Evolutionary conservation across 345 rosid species (phyloP).

Genomic region (Ceriops decandra): DNA sequence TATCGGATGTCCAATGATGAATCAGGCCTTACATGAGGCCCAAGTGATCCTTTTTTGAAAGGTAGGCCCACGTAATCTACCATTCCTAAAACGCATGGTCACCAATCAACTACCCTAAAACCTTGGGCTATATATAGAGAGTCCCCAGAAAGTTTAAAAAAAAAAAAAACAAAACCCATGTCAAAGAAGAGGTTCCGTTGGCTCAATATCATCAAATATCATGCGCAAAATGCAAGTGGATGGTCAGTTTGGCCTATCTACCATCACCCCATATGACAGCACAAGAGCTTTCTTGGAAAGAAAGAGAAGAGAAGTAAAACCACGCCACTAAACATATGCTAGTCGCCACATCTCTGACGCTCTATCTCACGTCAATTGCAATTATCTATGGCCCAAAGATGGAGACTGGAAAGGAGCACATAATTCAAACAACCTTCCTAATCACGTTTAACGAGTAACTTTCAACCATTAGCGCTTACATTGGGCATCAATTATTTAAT

Average conservation of each 20-base stretch:
- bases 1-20: no score
- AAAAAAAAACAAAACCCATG: no score
- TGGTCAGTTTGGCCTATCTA: neutral
- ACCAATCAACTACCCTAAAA: no score
- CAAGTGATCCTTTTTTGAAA: no score
- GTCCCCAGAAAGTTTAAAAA: no score
- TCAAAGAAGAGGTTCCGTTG: neutral
- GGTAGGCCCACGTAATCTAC: no score
- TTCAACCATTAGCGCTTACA: neutral
- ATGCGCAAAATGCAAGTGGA: neutral
- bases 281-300: neutral
- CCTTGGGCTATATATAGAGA: no score
- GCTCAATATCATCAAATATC: neutral
- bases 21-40: no score
- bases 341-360: slow-evolving; percentile 18
- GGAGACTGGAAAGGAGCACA: neutral
- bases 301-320: neutral
- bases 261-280: neutral
- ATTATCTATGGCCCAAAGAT: neutral
- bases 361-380: neutral
- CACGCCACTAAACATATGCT: slow-evolving; percentile 8
- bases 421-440: neutral
- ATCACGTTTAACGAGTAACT: neutral
- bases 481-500: neutral
- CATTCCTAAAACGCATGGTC: no score